These are phyloP conservation scores for Microsporum ferrugineum DNA, from an alignment of 2,329 filamentous ascomycete species.

Conservation along the genomic window DNA sequence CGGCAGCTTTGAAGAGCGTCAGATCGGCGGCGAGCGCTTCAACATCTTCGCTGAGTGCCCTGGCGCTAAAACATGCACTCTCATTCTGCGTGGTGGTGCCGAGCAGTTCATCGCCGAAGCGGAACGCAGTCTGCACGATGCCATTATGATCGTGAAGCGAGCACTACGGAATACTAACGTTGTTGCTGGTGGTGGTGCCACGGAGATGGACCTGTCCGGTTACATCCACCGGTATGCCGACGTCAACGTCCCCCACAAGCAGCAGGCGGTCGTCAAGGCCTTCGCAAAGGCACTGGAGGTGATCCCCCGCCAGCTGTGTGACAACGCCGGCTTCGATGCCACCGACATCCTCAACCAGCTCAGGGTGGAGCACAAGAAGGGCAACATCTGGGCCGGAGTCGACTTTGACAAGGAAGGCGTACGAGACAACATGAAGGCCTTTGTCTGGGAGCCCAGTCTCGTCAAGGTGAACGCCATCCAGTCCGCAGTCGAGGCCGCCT, in stretches of 20 bases:
- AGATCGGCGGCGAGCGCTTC: slow-evolving; percentile 94
- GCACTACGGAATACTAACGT: slow-evolving; percentile 90
- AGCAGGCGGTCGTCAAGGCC: slow-evolving; percentile 93
- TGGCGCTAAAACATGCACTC: slow-evolving; percentile 88
- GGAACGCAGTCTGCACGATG: slow-evolving; percentile 92
- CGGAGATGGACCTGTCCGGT: slow-evolving; percentile 92
- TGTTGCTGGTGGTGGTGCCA: slow-evolving; percentile 86
- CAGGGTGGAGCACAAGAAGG: slow-evolving; percentile 90
- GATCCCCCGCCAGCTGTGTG: slow-evolving; percentile 91
- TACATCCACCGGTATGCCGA: slow-evolving; percentile 90
- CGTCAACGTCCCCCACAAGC: slow-evolving; percentile 84
- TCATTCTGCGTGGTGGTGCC: slow-evolving; percentile 86
- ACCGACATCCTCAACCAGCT: slow-evolving; percentile 96
- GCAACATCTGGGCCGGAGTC: slow-evolving; percentile 86
- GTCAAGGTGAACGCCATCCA: slow-evolving; percentile 97
- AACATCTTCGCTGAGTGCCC: slow-evolving; percentile 98
- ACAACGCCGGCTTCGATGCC: slow-evolving; percentile 96
- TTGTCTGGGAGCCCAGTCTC: slow-evolving; percentile 93
- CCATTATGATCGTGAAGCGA: slow-evolving; percentile 99
- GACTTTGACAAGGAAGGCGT: slow-evolving; percentile 90
- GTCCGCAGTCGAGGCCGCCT: slow-evolving; percentile 88
- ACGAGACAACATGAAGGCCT: slow-evolving; percentile 83
- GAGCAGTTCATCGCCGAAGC: slow-evolving; percentile 99
- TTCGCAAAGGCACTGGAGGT: slow-evolving; percentile 96
- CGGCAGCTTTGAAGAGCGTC: slow-evolving; percentile 82